These are phyloP conservation scores for Ganoderma meredithae DNA, from an alignment of 1,284 basidiomycete species.

Conservation along the genomic window DNA sequence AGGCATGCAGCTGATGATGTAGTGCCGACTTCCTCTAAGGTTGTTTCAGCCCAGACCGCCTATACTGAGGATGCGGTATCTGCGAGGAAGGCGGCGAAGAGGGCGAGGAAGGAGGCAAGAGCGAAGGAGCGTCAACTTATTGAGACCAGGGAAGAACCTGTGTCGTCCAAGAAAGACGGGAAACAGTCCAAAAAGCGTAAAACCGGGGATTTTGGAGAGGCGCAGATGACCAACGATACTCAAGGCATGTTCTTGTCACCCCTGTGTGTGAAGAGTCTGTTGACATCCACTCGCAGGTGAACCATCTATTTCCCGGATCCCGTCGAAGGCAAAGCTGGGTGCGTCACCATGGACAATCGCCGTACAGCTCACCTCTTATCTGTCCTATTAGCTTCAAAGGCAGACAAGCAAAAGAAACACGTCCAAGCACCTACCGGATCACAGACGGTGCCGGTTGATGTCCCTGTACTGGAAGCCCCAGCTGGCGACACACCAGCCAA, in stretches of 20 bases:
- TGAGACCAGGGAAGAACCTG: not conserved
- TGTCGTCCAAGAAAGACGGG: not conserved
- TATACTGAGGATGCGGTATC: not conserved
- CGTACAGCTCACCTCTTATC: not conserved
- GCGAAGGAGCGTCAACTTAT: constrained; percentile 6
- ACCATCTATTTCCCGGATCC: no score
- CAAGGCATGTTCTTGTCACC: not conserved
- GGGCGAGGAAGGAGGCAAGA: constrained; percentile 19
- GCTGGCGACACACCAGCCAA: not conserved
- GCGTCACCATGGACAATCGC: not conserved
- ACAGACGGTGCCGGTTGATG: not conserved
- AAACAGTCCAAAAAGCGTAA: constrained; percentile 20
- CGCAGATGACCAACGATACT: not conserved
- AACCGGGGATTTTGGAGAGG: not conserved
- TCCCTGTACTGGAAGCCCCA: not conserved
- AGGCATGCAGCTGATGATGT: constrained; percentile 20
- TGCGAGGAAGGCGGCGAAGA: not conserved
- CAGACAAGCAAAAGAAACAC: constrained; percentile 3
- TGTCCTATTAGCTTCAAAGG: not conserved
- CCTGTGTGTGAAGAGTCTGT: not conserved
- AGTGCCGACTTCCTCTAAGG: not conserved
- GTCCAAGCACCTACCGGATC: not conserved
- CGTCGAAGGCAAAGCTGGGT: not conserved
- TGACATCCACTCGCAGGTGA: not conserved
- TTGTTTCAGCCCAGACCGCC: not conserved